These are phyloP conservation scores for Cystobasidium ongulense DNA, from an alignment of 768 basidiomycete species.

Conservation along the genomic window DNA sequence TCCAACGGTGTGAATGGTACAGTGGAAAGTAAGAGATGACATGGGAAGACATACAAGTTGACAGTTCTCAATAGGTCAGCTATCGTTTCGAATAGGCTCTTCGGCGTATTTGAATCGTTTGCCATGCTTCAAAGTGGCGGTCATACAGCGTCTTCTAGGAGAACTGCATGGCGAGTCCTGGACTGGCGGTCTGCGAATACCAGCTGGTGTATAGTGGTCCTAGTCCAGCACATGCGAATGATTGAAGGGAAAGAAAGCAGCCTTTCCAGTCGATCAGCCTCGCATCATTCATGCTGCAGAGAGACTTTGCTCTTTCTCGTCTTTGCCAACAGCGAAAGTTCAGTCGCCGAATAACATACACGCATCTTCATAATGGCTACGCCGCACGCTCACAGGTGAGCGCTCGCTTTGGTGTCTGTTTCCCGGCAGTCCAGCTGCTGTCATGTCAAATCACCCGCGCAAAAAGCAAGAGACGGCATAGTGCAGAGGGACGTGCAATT, in stretches of 20 bases:
- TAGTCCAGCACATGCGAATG: too few species aligned
- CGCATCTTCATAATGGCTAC: slow-evolving; percentile 1
- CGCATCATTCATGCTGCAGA: background rate
- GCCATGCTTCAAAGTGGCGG: background rate
- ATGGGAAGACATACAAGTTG: background rate
- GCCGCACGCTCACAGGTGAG: slow-evolving; percentile 29
- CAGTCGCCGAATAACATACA: background rate
- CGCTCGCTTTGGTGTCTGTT: background rate
- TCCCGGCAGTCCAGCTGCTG: background rate
- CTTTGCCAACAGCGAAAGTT: too few species aligned
- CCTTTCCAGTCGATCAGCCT: too few species aligned
- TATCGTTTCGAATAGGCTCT: slow-evolving; percentile 10
- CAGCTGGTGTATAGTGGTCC: background rate
- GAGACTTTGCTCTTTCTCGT: too few species aligned
- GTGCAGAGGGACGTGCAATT: background rate
- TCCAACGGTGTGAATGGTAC: too few species aligned
- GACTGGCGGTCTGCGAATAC: too few species aligned
- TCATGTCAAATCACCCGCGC: background rate
- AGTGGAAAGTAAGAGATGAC: background rate
- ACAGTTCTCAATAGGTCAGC: background rate
- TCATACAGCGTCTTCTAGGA: too few species aligned
- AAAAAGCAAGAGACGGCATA: background rate
- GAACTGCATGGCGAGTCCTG: too few species aligned
- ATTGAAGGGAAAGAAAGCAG: too few species aligned
- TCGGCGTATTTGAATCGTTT: background rate